phyloP scores from a whole-genome alignment of 1,139 yeast genomes.

The Kurtzmaniella quercitrusa region DNA sequence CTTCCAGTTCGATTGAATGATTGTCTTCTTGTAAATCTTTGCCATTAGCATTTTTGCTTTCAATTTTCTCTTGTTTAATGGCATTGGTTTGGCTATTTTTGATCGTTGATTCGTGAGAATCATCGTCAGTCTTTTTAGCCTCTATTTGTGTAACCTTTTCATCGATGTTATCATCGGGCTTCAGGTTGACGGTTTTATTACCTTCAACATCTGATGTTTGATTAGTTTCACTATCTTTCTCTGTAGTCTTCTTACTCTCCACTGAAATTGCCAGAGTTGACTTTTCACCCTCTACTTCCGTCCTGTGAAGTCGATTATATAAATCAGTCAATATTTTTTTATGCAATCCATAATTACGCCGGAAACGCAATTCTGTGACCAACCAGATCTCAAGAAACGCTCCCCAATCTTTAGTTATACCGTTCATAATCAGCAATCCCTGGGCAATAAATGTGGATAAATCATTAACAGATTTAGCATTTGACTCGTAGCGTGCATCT shows the following conservation, averaged over 20 bases:
- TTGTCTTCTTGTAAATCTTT: not conserved
- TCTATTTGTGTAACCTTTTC: too few relatives aligned
- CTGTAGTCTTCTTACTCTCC: not conserved
- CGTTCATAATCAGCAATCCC: constrained; percentile 23
- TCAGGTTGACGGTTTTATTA: too few relatives aligned
- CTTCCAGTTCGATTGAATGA: not conserved
- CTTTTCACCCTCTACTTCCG: not conserved
- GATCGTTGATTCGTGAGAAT: too few relatives aligned
- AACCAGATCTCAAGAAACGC: constrained; percentile 38
- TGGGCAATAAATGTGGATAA: constrained; percentile 35
- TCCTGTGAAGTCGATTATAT: constrained; percentile 3
- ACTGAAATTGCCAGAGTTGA: too few relatives aligned
- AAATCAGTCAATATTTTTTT: constrained; percentile 19
- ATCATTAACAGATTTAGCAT: constrained; percentile 35
- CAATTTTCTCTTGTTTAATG: too few relatives aligned
- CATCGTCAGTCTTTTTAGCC: too few relatives aligned
- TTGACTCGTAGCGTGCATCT: constrained; percentile 34
- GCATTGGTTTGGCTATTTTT: not conserved
- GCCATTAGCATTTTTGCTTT: not conserved
- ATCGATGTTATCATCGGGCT: too few relatives aligned
- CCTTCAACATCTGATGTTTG: too few relatives aligned
- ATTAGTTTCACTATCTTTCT: too few relatives aligned
- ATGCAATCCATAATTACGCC: constrained; percentile 33
- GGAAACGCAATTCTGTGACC: constrained; percentile 31
- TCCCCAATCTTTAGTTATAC: constrained; percentile 21